Evolutionary conservation across 495 filamentous ascomycete species (phyloP), one percentile per base, ranked within the genome.

Genomic region (Acidiella bohemica): DNA sequence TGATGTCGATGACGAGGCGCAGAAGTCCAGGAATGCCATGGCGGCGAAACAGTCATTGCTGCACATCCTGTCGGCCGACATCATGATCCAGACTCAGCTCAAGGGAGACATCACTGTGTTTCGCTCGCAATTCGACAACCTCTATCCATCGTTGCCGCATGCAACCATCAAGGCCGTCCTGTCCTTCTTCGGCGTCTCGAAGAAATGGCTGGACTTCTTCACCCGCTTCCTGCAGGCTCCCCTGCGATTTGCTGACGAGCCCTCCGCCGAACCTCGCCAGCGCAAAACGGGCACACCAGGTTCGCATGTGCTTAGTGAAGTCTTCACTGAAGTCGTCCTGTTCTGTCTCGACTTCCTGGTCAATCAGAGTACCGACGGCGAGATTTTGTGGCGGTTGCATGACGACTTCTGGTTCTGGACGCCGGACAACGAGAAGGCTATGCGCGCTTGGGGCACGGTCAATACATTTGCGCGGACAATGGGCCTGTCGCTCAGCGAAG

Each of bases 341-440:
- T 58, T 56, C 42, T 56, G 50, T 26, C 44, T 56, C 4, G 55
- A 58, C 28, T 58, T 50, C 43, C 42, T 50, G 0, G 42, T 58
- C 32, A 58, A 58, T 28, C 42, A 52, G 37, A 30, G 33, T n/a
- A 58, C 55, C 5, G 18, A 47, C 6, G 55, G 55, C 10, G 43
- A 42, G 14, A 50, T 47, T 28, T 27, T 58, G 18, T 45, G 53
- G 23, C 41, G 55, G 16, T 41, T 58, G 17, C 53, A 56, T 32
- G 54, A 58, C 26, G 55, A 58, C 30, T 25, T 58, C n/a, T 58
- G 55, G 55, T 54, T 53, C 36, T 58, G 55, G 55, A 11, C 25
- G 7, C 42, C 41, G 13, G 55, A 49, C 13, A 36, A 56, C 27
- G 20, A 18, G 10, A 41, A 31, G 4, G 50, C 46, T 36, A 38